Evolutionary conservation across 2,329 filamentous ascomycete genomes (phyloP).

Genomic region (Thielaviopsis ethacetica): DNA sequence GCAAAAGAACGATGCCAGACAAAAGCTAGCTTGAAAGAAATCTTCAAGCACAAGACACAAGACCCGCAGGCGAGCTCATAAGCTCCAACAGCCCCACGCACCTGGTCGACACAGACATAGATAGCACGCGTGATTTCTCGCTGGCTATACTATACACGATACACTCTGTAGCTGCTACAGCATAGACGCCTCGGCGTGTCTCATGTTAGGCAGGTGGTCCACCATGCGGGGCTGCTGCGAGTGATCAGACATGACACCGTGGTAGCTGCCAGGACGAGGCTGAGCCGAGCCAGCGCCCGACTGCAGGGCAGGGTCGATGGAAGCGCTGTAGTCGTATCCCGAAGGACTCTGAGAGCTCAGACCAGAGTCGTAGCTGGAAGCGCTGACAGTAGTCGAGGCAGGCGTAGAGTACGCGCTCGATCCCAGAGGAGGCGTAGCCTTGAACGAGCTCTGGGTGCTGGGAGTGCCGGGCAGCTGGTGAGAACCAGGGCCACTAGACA

Average conservation of each 20-base stretch:
- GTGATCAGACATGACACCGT: neutral
- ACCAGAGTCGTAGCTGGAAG: constrained; percentile 7
- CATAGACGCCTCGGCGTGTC: constrained; percentile 6
- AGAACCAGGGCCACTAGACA: neutral
- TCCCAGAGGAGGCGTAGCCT: constrained; percentile 6
- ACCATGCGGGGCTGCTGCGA: constrained; percentile 5
- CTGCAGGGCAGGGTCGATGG: constrained; percentile 50
- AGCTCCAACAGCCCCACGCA: neutral
- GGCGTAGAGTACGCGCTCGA: constrained; percentile 10
- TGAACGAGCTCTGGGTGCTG: constrained; percentile 5
- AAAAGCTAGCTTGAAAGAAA: too few relatives aligned
- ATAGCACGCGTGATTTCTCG: neutral
- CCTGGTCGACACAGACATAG: neutral
- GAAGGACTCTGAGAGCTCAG: constrained; percentile 5
- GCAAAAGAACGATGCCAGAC: too few relatives aligned
- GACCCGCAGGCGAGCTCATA: too few relatives aligned
- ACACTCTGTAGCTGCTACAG: constrained; percentile 3
- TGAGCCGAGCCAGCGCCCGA: neutral
- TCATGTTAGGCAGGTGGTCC: constrained; percentile 8
- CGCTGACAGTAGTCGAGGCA: constrained; percentile 6
- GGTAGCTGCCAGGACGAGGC: neutral
- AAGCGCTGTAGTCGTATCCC: constrained; percentile 34
- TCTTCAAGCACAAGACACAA: too few relatives aligned
- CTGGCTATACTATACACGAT: neutral
- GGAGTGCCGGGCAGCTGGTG: constrained; percentile 8